phyloP scores from a whole-genome alignment of 2,329 filamentous ascomycete genomes.

The Nectriaceae sp. region DNA sequence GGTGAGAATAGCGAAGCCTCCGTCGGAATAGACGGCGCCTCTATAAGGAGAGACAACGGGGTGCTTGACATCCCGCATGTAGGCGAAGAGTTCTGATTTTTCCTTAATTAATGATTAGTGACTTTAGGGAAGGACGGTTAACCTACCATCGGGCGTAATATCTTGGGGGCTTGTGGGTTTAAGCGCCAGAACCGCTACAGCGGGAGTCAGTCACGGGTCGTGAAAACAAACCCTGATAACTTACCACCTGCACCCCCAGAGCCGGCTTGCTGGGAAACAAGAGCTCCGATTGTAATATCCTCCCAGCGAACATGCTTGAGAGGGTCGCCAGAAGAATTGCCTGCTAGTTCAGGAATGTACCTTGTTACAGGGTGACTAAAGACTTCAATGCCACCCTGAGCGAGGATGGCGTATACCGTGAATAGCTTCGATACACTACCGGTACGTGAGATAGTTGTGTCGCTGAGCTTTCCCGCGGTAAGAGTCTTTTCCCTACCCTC shows the following conservation, averaged over 20 bases:
- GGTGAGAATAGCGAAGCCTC: constrained; percentile 16
- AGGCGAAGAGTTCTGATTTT: too few species aligned
- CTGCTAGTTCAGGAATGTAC: constrained; percentile 26
- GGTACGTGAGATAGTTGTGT: constrained; percentile 27
- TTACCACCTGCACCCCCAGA: constrained; percentile 1
- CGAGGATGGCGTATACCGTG: constrained; percentile 22
- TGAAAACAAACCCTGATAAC: neutral
- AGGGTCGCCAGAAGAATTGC: neutral
- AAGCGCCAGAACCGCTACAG: too few species aligned
- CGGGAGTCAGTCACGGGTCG: too few species aligned
- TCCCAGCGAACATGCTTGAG: constrained; percentile 11
- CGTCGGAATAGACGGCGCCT: constrained; percentile 25
- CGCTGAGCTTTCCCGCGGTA: constrained; percentile 10
- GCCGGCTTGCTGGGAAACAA: constrained; percentile 11
- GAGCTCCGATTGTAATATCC: constrained; percentile 23
- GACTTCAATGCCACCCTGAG: constrained; percentile 12
- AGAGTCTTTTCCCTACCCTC: constrained; percentile 14
- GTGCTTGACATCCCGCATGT: too few species aligned
- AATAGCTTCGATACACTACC: constrained; percentile 28
- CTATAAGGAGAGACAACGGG: too few species aligned
- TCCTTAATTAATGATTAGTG: too few species aligned
- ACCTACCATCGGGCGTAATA: too few species aligned
- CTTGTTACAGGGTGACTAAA: constrained; percentile 24
- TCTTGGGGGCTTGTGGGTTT: too few species aligned
- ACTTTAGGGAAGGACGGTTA: constrained; percentile 1